These are phyloP conservation scores for Colletotrichum neosansevieriae DNA, from an alignment of 2,329 filamentous ascomycete species.

Conservation along the genomic window DNA sequence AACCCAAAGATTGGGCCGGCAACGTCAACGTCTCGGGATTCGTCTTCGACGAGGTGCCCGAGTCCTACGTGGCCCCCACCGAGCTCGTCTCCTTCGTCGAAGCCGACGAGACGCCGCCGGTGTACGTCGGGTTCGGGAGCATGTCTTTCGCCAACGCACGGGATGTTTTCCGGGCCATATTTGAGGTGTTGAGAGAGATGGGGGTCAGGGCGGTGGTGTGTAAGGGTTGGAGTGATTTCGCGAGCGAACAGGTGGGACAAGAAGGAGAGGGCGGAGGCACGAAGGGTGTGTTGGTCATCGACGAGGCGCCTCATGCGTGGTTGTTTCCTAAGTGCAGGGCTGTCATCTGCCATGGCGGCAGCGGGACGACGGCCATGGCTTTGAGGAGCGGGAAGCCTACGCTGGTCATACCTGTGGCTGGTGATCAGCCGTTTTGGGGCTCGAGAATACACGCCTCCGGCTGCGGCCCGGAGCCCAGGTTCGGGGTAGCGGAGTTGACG, in stretches of 20 bases:
- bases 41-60: constrained; percentile 63
- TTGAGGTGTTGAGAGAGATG: constrained; percentile 6
- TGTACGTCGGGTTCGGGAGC: constrained; percentile 52
- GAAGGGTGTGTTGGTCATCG: constrained; percentile 14
- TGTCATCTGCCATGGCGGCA: constrained; percentile 37
- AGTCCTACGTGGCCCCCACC: constrained; percentile 55
- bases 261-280: neutral
- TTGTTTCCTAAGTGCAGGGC: constrained; percentile 31
- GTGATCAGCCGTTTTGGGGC: constrained; percentile 39
- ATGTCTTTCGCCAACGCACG: constrained; percentile 44
- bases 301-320: constrained; percentile 38
- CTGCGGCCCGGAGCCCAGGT: constrained; percentile 22
- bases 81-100: constrained; percentile 50
- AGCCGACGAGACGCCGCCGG: constrained; percentile 43
- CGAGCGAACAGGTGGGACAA: neutral
- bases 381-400: constrained; percentile 31
- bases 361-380: constrained; percentile 35
- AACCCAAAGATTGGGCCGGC: constrained; percentile 65
- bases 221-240: constrained; percentile 22
- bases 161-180: constrained; percentile 2
- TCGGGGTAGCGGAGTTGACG: constrained; percentile 13
- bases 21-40: constrained; percentile 67
- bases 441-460: constrained; percentile 9
- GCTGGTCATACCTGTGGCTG: constrained; percentile 34
- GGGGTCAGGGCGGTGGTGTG: constrained; percentile 27